Evolutionary conservation across 1,284 basidiomycete species (phyloP), one percentile per base, ranked within the genome.

Genomic region (Chalciporus piperatoides): DNA sequence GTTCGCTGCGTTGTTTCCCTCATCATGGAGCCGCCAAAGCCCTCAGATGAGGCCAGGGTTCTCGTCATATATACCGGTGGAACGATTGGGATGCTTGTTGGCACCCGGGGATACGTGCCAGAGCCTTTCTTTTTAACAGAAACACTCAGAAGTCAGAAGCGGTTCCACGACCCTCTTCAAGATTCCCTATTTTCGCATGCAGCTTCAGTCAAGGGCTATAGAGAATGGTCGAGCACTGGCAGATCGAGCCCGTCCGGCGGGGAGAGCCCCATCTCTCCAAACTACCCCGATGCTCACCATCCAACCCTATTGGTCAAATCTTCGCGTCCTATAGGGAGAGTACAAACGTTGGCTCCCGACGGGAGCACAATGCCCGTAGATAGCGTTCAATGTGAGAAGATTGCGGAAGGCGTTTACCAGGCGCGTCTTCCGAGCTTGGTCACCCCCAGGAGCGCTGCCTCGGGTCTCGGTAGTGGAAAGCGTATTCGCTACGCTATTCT

Each of bases 91-190:
- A 92, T 92, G 90, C 82, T 92, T 36, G 77, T 87, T 32, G 82
- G 86, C 32, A 73, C 82, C 27, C 78, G 84, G 55, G 90, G 92
- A 44, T 94, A 93, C 64, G 86, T 89, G 11, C 90, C 92, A 10
- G 92, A 94, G 62, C 90, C 92, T 0, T 84, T 85, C 57, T 94
- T 93, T 67, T 73, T 96, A 55, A 90, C 87, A 6, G 86, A 90
- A 69, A 90, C 82, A 0, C 78, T 94, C 37, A 76, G 81, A 57
- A 84, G 84, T 57, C 90, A 93, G 68, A 81, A 80, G 30, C 80
- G 90, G 10, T 93, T 93, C 60, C 90, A 94, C 67, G 90, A 93
- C 60, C 91, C 90, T 6, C 70, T 82, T 27, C 84, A 89, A 61
- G 84, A 88, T 52, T 91, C 90, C 3, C 68, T 91, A 21, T 90